These are phyloP conservation scores for Kodamaea laetipori DNA, from an alignment of 805 yeast species.

Conservation along the genomic window DNA sequence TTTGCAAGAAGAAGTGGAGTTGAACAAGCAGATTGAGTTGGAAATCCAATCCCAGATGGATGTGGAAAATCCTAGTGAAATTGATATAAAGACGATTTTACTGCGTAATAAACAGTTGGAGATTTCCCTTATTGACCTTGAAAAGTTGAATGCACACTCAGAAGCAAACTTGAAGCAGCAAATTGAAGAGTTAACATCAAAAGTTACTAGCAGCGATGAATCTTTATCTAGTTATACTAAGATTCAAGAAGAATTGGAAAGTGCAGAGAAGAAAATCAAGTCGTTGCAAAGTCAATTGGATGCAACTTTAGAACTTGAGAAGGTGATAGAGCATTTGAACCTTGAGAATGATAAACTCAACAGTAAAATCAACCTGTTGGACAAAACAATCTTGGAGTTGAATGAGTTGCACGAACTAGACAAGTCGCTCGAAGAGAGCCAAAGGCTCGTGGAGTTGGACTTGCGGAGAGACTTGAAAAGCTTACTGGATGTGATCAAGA, in stretches of 20 bases:
- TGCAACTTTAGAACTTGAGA: slow-evolving; percentile 36
- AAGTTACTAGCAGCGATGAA: slow-evolving; percentile 25
- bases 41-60: slow-evolving; percentile 27
- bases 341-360: slow-evolving; percentile 38
- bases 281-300: slow-evolving; percentile 36
- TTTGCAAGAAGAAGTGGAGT: slow-evolving; percentile 38
- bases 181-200: slow-evolving; percentile 18
- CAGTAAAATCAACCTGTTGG: slow-evolving; percentile 33
- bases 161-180: slow-evolving; percentile 27
- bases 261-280: slow-evolving; percentile 19
- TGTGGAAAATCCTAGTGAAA: slow-evolving; percentile 15
- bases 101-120: slow-evolving; percentile 43
- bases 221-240: slow-evolving; percentile 37
- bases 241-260: slow-evolving; percentile 3
- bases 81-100: slow-evolving; percentile 26
- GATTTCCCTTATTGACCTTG: slow-evolving; percentile 39
- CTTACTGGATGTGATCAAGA: slow-evolving; percentile 19
- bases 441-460: slow-evolving; percentile 18
- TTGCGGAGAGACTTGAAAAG: slow-evolving; percentile 39
- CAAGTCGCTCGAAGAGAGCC: slow-evolving; percentile 36
- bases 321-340: slow-evolving; percentile 36
- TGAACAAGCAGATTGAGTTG: slow-evolving; percentile 39
- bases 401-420: slow-evolving; percentile 54
- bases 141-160: slow-evolving; percentile 26
- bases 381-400: slow-evolving; percentile 43